Base-by-base conservation (phyloP, 148 eudicot species). In the Suaeda aralocaspica region DNA sequence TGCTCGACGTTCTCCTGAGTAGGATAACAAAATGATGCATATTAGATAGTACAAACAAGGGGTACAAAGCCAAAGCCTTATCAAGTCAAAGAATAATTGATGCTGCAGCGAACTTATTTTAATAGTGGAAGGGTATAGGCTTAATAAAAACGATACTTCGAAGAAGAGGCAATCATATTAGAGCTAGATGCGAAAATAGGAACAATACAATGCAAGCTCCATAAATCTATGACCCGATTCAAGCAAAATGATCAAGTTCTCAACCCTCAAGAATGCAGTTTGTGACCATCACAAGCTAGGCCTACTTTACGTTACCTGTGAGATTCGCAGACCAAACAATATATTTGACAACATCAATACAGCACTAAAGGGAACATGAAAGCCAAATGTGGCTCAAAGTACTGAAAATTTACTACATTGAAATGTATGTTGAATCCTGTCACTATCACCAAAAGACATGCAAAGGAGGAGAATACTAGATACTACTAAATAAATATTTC, bases 1-100 rank as follows among this genome's bases (percentile, higher is more conserved):
- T 33, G 96, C 97, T 72, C 86, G 80, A 29, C 82, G 74, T 30
- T 79, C 76, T 50, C 88, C 99, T 91, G 74, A n/a, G n/a, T 9
- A 12, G 50, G 67, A 68, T 26, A 22, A 64, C 19, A 64, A 41
- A 46, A 29, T 46, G 51, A 45, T 34, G 3, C 67, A 66, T 25
- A 66, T 55, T 42, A 66, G 51, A 45, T 14, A 29, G 41, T 3
- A 53, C 11, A 9, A 48, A 28, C 22, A 33, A 64, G 16, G 26
- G 50, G n/a, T 6, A 46, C 8, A n/a, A 16, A 31, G 13, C 30
- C 19, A 21, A 15, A 52, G 9, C 46, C 46, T 42, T 14, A 42
- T 42, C 46, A 14, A 42, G 2, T 42, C 46, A 42, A 42, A 8
- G 13, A 42, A 11, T 42, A 39, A 42, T 42, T 42, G 46, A 42